Evolutionary conservation across 73 alveolate genomes (phyloP).

Genomic region (Tetrahymena elliotti): DNA sequence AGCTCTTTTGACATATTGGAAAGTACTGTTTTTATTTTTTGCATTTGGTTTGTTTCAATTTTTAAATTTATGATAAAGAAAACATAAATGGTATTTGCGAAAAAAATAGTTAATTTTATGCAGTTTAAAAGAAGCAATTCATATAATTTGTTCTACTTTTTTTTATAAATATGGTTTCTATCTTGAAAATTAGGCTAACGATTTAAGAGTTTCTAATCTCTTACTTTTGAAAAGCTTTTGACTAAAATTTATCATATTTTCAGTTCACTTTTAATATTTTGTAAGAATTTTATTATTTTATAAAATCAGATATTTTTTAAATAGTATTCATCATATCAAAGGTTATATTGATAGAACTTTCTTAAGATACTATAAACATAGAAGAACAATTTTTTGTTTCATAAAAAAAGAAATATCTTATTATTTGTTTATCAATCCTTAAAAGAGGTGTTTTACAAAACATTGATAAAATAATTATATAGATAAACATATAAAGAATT

Average conservation of each 20-base stretch:
- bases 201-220: background rate
- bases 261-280: background rate
- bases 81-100: background rate
- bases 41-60: background rate
- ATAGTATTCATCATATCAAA: background rate
- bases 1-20: too few species aligned
- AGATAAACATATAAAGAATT: too few species aligned
- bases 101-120: background rate
- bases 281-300: background rate
- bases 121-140: background rate
- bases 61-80: background rate
- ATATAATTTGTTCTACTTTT: background rate
- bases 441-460: too few species aligned
- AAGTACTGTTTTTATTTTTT: too few species aligned
- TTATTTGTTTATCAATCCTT: too few species aligned
- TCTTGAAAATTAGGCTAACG: background rate
- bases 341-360: too few species aligned
- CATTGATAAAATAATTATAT: too few species aligned
- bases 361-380: too few species aligned
- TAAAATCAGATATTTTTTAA: too few species aligned
- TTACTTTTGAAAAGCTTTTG: background rate
- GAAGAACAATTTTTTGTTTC: too few species aligned
- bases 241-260: background rate
- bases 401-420: too few species aligned
- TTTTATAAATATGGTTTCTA: background rate